Conservation (phyloP, 108 stramenopile genomes). For the Nitzschia palea region DNA sequence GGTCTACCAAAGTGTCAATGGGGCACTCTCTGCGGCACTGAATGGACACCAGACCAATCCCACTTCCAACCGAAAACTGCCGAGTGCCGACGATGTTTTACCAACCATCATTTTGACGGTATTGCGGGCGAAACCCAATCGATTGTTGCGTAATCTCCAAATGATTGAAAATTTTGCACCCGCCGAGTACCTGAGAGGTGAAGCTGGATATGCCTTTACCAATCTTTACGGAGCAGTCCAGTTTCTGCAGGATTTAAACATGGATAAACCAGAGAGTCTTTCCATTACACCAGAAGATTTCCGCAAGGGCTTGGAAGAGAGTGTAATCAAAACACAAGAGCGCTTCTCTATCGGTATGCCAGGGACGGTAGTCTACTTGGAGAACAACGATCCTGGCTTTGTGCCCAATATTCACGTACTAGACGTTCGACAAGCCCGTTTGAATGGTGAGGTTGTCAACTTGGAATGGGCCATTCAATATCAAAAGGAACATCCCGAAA, state of each 20-base stretch:
- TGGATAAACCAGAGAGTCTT: slow-evolving; percentile 36
- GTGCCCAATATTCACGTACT: slow-evolving; percentile 34
- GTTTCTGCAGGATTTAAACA: slow-evolving; percentile 71
- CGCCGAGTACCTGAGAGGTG: slow-evolving; percentile 62
- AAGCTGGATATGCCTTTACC: slow-evolving; percentile 85
- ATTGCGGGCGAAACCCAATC: slow-evolving; percentile 50
- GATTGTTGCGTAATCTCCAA: slow-evolving; percentile 44
- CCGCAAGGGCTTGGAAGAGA: slow-evolving; percentile 51
- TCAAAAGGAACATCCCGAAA: slow-evolving; percentile 18
- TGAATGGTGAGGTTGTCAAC: slow-evolving; percentile 56
- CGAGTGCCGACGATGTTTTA: slow-evolving; percentile 81
- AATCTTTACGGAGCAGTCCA: slow-evolving; percentile 84
- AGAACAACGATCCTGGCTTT: slow-evolving; percentile 9
- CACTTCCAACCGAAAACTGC: slow-evolving; percentile 27
- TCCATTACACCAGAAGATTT: slow-evolving; percentile 66
- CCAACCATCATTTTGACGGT: slow-evolving; percentile 78
- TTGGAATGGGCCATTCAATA: slow-evolving; percentile 66
- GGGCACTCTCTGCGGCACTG: slow-evolving; percentile 51
- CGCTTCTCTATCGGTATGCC: neutral
- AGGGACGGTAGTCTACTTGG: neutral
- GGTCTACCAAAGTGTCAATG: slow-evolving; percentile 62
- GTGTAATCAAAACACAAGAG: slow-evolving; percentile 16
- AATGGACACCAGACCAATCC: slow-evolving; percentile 26
- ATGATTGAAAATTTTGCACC: slow-evolving; percentile 71
- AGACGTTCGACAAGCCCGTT: slow-evolving; percentile 63